Evolutionary conservation across 2,329 filamentous ascomycete species (phyloP).

Genomic region (Mariannaea elegans): DNA sequence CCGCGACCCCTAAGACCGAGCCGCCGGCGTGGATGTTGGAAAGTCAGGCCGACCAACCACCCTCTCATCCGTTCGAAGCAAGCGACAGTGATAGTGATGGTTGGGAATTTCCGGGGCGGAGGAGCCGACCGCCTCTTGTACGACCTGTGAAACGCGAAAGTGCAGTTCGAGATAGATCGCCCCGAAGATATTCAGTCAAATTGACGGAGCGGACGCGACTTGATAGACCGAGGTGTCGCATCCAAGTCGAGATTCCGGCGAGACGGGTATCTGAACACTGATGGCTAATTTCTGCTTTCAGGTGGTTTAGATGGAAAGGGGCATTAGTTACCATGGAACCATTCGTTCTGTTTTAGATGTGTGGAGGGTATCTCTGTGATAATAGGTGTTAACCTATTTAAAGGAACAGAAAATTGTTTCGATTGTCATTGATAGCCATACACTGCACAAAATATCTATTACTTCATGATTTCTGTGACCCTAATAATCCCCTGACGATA

Average conservation of each 20-base stretch:
- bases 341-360: not conserved
- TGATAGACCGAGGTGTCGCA: too few relatives aligned
- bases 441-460: too few relatives aligned
- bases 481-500: not conserved
- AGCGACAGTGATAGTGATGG: not conserved
- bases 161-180: not conserved
- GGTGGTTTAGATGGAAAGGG: not conserved
- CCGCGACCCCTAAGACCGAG: slow-evolving; percentile 42
- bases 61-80: not conserved
- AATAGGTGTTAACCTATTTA: too few relatives aligned
- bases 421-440: not conserved
- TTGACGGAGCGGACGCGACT: not conserved
- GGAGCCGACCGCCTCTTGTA: not conserved
- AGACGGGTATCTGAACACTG: not conserved
- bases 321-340: not conserved
- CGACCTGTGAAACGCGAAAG: not conserved
- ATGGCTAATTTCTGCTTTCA: not conserved
- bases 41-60: not conserved
- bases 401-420: not conserved
- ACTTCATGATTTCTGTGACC: too few relatives aligned
- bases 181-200: not conserved
- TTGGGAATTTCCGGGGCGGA: not conserved
- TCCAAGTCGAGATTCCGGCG: slow-evolving; percentile 1
- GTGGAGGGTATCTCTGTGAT: too few relatives aligned
- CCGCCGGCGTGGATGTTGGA: slow-evolving; percentile 32